Base-by-base conservation (phyloP, 2,329 filamentous ascomycete species). In the Alternaria panax region DNA sequence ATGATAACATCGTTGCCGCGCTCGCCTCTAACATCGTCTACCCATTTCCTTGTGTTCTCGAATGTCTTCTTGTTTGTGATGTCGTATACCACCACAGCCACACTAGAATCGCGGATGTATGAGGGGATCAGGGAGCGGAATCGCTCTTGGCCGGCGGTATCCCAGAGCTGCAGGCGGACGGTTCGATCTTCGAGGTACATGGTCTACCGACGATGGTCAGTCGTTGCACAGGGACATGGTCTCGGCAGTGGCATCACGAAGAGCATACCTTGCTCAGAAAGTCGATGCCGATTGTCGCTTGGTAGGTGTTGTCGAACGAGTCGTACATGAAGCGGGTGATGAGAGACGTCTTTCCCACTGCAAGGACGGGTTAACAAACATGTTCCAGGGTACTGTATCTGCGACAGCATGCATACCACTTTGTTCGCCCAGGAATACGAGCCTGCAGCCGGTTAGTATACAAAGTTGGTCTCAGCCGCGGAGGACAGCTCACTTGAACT, bases 291-390 rank as follows among this genome's bases (percentile, higher is more conserved):
- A 99, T 98, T 38, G 95, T 99, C 58, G 95, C 95, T 82, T 99
- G 95, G 83, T 99, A 99, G 86, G 94, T 98, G 83, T 96, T 97
- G 85, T 99, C 95, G 85, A 99, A 99, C 47, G 95, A 98, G 82
- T 99, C 95, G 86, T 99, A 99, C 95, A 99, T 99, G 85, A 99
- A 99, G 67, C 95, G 90, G 68, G 95, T 99, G 79, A 99, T 99
- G 73, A 99, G 84, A 63, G 95, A 99, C 30, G 95, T 99, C 84
- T 99, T 99, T 78, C 95, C 95, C 73, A 99, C 95, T 98, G 79
- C 11, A 63, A 41, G 45, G 22, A 50, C 38, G 45, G 52, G 65
- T 74, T 51, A 76, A 69, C 55, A 52, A 28, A 38, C 25, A 41
- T 22, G 24, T 18, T 16, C 30, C 55, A 9, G 4, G 12, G 1